Conservation (phyloP, 371 early-diverging fungal genomes). For the Mortierella sp. region DNA sequence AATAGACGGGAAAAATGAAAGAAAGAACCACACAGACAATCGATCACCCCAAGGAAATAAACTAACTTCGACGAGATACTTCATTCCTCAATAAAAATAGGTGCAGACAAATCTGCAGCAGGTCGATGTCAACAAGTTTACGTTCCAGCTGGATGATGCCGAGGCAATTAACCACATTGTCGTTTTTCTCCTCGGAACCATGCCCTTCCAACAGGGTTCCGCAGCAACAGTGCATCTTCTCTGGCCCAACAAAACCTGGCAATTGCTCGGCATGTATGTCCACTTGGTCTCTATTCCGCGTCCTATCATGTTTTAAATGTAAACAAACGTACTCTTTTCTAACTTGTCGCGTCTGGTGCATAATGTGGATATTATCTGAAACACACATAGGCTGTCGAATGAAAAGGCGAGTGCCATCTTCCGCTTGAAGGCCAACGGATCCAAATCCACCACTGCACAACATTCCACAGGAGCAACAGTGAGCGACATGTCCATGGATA, state of each 20-base stretch:
- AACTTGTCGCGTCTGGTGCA: slow-evolving; percentile 1
- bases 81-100: slow-evolving; percentile 53
- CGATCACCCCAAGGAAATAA: not conserved
- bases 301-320: not conserved
- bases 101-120: slow-evolving; percentile 94
- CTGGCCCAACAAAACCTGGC: slow-evolving; percentile 92
- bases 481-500: slow-evolving; percentile 55
- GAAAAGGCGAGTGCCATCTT: slow-evolving; percentile 94
- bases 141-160: slow-evolving; percentile 87
- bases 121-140: slow-evolving; percentile 85
- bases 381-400: slow-evolving; percentile 75
- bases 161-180: slow-evolving; percentile 92
- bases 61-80: not conserved
- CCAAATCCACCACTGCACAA: slow-evolving; percentile 3
- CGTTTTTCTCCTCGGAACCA: slow-evolving; percentile 89
- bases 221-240: slow-evolving; percentile 92
- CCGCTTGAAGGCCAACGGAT: slow-evolving; percentile 60
- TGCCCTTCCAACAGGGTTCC: slow-evolving; percentile 89
- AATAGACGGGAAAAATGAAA: not conserved
- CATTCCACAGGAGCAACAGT: not conserved
- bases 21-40: not conserved
- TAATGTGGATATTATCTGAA: not conserved
- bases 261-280: slow-evolving; percentile 82
- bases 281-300: not conserved
- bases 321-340: not conserved